These are phyloP conservation scores for Trichoderma cornu-damae DNA, from an alignment of 2,329 filamentous ascomycete species.

Conservation along the genomic window DNA sequence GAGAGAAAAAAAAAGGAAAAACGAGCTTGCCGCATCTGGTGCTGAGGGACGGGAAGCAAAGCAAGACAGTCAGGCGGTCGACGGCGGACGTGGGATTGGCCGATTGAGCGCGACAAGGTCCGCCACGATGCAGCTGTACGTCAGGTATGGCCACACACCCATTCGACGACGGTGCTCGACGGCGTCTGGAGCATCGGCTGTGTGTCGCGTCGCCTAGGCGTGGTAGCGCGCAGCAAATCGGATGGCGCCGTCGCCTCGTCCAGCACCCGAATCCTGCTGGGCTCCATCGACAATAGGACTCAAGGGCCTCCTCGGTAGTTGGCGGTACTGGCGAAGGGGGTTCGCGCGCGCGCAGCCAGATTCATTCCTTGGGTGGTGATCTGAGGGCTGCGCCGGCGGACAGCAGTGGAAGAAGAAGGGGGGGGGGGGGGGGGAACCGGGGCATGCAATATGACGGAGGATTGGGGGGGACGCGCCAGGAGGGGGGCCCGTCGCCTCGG, in stretches of 20 bases:
- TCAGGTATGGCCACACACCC: slow-evolving; percentile 18
- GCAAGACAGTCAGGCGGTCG: slow-evolving; percentile 19
- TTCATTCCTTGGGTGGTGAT: slow-evolving; percentile 9
- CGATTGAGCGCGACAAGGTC: slow-evolving; percentile 14
- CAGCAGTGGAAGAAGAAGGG: not conserved
- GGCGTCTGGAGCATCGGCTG: slow-evolving; percentile 17
- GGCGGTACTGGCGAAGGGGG: slow-evolving; percentile 14
- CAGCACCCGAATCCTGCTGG: slow-evolving; percentile 7
- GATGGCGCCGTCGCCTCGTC: slow-evolving; percentile 5
- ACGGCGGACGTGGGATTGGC: slow-evolving; percentile 16
- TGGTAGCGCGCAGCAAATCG: slow-evolving; percentile 17
- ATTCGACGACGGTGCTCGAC: slow-evolving; percentile 17
- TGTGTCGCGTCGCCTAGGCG: slow-evolving; percentile 15
- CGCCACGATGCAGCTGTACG: slow-evolving; percentile 20
- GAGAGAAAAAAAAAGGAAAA: not conserved
- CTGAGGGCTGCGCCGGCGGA: slow-evolving; percentile 1
- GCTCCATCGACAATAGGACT: slow-evolving; percentile 7
- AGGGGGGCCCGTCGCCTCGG: not conserved
- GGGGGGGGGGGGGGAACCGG: not conserved
- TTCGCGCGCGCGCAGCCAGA: slow-evolving; percentile 14
- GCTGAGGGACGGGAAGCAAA: slow-evolving; percentile 5
- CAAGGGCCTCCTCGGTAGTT: slow-evolving; percentile 16
- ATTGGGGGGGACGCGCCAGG: not conserved
- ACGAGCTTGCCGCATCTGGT: slow-evolving; percentile 16
- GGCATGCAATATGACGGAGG: not conserved